Evolutionary conservation across 495 filamentous ascomycete genomes (phyloP).

Genomic region (Xylaria cubensis): DNA sequence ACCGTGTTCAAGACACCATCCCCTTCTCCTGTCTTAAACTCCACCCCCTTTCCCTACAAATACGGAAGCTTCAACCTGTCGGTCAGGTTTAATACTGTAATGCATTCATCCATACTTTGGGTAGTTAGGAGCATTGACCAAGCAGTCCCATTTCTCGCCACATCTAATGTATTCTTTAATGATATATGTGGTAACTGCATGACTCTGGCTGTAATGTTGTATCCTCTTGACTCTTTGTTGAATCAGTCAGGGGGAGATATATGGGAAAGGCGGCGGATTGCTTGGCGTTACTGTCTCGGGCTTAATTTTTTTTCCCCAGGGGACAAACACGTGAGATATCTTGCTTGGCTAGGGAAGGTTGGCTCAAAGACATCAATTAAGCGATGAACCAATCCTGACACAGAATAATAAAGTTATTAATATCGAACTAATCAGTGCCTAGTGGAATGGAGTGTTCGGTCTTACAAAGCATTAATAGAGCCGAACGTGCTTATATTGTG

Average conservation of each 20-base stretch:
- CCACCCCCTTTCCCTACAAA: not conserved
- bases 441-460: not conserved
- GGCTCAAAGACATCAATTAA: not conserved
- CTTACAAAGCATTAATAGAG: not conserved
- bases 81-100: not conserved
- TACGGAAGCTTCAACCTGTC: not conserved
- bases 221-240: not conserved
- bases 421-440: not conserved
- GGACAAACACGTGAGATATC: not conserved
- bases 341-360: not conserved
- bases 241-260: not conserved
- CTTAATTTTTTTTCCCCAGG: not conserved
- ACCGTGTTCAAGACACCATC: not conserved
- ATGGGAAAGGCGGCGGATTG: not conserved
- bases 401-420: not conserved
- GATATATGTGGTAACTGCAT: not conserved
- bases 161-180: not conserved
- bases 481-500: not conserved
- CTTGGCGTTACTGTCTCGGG: constrained; percentile 5
- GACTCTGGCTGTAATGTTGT: not conserved
- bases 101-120: not conserved
- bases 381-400: not conserved
- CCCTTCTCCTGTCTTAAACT: not conserved
- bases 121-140: not conserved
- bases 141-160: not conserved